Percentiles rank a stretch among this genome's conserved stretches.
phyloP scores from a whole-genome alignment of 345 rosid species.

The Brassica carinata region DNA sequence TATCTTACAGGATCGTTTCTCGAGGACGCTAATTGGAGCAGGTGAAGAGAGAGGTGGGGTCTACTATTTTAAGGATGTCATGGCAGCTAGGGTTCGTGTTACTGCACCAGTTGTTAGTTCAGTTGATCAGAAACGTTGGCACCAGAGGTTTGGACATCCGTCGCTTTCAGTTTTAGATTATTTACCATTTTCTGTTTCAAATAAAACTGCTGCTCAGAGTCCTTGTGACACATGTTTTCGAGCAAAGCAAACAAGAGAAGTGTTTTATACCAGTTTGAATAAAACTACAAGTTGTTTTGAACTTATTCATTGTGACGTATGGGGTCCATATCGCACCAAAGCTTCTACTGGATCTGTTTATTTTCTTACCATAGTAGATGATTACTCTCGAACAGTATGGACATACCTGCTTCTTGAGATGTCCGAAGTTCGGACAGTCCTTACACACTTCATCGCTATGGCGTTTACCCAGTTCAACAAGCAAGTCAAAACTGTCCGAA shows the following conservation, averaged over 20 bases:
- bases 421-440: background rate
- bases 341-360: background rate
- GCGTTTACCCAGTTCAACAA: background rate
- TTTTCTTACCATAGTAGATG: background rate
- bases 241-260: no score
- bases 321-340: background rate
- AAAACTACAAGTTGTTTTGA: no score
- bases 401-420: background rate
- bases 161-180: background rate
- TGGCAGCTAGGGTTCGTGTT: no score
- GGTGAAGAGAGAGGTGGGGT: no score
- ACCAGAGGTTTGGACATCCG: no score
- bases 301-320: background rate
- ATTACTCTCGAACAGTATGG: background rate
- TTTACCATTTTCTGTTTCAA: background rate
- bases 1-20: no score
- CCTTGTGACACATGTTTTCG: no score
- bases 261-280: no score
- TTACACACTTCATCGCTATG: background rate
- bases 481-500: background rate
- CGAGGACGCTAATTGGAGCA: no score
- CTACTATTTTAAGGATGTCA: no score
- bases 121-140: no score
- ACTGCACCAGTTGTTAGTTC: background rate
- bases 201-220: no score